Evolutionary conservation across 2,329 filamentous ascomycete species (phyloP).

Genomic region (Aspergillus quadrilineatus): DNA sequence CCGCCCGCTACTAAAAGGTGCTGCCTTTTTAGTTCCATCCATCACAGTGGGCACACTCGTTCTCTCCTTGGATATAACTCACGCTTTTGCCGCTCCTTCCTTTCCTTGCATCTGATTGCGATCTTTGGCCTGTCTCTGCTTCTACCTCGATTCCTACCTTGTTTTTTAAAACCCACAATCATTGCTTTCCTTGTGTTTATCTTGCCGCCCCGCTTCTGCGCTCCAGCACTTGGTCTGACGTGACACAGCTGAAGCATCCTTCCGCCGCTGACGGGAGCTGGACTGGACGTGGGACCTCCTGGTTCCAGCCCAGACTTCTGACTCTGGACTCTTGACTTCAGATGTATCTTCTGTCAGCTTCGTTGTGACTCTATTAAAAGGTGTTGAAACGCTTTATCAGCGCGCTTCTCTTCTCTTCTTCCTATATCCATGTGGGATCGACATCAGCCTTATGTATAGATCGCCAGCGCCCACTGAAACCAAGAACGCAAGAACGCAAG

Average conservation of each 20-base stretch:
- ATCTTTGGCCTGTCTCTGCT: background rate
- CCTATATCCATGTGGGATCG: background rate
- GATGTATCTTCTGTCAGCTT: constrained; percentile 5
- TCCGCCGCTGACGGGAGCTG: constrained; percentile 1
- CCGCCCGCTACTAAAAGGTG: background rate
- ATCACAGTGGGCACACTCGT: background rate
- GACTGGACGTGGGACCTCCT: background rate
- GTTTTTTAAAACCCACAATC: background rate
- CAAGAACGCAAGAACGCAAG: too few species aligned
- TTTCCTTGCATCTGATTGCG: background rate
- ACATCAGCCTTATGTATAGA: constrained; percentile 1
- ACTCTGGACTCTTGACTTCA: too few species aligned
- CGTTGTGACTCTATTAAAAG: background rate
- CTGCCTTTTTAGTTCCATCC: constrained; percentile 8
- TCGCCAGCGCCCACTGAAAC: background rate
- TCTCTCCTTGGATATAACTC: constrained; percentile 9
- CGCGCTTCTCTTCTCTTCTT: background rate
- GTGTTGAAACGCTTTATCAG: background rate
- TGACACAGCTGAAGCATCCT: constrained; percentile 13
- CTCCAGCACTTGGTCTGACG: constrained; percentile 3
- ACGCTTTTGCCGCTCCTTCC: background rate
- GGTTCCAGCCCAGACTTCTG: background rate
- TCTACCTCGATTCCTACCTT: background rate
- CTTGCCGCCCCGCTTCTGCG: constrained; percentile 5
- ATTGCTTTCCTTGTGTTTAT: constrained; percentile 6